Conservation (phyloP, 2,329 filamentous ascomycete genomes). For the Phialophora macrospora region DNA sequence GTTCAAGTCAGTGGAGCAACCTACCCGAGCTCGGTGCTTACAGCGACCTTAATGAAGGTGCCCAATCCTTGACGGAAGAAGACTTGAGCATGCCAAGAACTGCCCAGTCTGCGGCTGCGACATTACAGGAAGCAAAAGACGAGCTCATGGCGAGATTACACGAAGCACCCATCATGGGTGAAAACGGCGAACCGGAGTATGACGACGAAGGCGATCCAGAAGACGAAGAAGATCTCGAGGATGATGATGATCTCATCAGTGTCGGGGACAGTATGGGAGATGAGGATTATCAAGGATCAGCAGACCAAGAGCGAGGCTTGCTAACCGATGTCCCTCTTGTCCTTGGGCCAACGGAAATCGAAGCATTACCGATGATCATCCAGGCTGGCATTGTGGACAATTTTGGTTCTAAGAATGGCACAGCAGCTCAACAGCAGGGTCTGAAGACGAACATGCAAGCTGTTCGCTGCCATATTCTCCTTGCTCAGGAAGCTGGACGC, state of each 20-base stretch:
- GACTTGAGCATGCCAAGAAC: constrained; percentile 55
- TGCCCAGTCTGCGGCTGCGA: constrained; percentile 55
- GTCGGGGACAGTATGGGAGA: constrained; percentile 54
- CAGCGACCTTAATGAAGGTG: constrained; percentile 45
- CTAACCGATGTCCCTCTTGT: constrained; percentile 94
- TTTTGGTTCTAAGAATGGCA: constrained; percentile 62
- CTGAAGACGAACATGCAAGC: constrained; percentile 77
- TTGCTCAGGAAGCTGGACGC: constrained; percentile 87
- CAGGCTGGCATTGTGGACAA: constrained; percentile 92
- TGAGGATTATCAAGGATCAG: constrained; percentile 57
- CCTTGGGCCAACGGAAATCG: constrained; percentile 90
- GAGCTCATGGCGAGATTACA: constrained; percentile 57
- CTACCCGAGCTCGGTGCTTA: constrained; percentile 52
- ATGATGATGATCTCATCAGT: constrained; percentile 51
- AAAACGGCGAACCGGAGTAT: constrained; percentile 50
- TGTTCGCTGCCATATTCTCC: constrained; percentile 83
- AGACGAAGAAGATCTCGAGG: constrained; percentile 43
- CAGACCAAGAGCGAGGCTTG: constrained; percentile 70
- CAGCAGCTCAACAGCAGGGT: constrained; percentile 54
- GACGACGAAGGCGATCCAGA: constrained; percentile 55
- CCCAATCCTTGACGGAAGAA: constrained; percentile 50
- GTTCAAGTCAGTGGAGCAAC: constrained; percentile 49
- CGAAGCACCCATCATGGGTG: constrained; percentile 46
- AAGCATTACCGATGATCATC: constrained; percentile 95
- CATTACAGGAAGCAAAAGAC: constrained; percentile 57